Evolutionary conservation across 164 flowering plant species (phyloP).

Genomic region (Santalum album): DNA sequence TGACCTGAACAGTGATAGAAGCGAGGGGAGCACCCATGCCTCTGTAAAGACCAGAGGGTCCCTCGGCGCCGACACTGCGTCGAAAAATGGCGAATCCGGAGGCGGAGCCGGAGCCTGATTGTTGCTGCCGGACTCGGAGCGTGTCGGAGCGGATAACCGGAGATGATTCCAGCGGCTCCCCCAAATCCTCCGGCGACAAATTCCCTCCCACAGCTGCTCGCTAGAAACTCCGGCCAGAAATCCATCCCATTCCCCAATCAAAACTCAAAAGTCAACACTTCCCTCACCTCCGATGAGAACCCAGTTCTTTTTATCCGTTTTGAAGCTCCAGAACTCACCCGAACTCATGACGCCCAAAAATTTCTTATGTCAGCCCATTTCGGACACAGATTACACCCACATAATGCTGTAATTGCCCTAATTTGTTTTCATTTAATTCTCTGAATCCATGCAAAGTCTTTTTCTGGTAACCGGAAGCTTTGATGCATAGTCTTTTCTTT

Average conservation of each 20-base stretch:
- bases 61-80: constrained; percentile 36
- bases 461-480: too few relatives aligned
- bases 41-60: constrained; percentile 56
- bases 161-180: constrained; percentile 69
- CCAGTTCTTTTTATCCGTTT: too few relatives aligned
- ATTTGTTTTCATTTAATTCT: too few relatives aligned
- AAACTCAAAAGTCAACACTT: neutral
- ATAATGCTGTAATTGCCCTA: too few relatives aligned
- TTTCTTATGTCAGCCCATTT: too few relatives aligned
- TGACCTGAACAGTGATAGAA: constrained; percentile 82
- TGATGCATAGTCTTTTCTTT: too few relatives aligned
- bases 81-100: constrained; percentile 33
- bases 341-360: too few relatives aligned
- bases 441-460: too few relatives aligned
- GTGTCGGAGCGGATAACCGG: constrained; percentile 88
- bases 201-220: constrained; percentile 79
- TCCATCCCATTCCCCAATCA: constrained; percentile 42
- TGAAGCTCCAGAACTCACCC: too few relatives aligned
- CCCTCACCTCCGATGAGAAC: too few relatives aligned
- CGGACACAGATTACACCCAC: too few relatives aligned
- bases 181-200: constrained; percentile 90
- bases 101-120: neutral
- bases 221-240: constrained; percentile 88
- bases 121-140: constrained; percentile 60
- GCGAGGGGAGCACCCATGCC: constrained; percentile 93